Evolutionary conservation across 352 stramenopile species (phyloP), one percentile per base, ranked within the genome.

Genomic region (Globisporangium nagaii): DNA sequence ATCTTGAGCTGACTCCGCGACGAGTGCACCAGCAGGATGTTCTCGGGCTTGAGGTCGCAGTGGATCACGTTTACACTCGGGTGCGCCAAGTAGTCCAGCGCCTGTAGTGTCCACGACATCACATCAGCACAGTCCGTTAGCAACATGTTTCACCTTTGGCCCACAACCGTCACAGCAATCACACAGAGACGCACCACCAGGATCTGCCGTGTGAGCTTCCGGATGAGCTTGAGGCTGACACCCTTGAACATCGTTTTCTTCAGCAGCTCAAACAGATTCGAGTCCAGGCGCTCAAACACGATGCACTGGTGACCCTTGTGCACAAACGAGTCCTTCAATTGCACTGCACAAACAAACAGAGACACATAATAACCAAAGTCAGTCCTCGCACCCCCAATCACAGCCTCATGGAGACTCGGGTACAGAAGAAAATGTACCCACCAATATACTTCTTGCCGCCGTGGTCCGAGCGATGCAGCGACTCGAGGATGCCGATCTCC

Each of bases 31-130:
- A 99, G 68, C 55, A 99, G 61, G 56, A 99, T 98, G 69, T 99
- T 99, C 71, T 99, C 97, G 5, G 97, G 97, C 69, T 99, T 99
- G 22, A 99, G 77, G 78, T 99, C 97, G 71, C 96, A 99, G 71
- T 99, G 97, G 51, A 99, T 98, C 31, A 99, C 88, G 62, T 98
- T 95, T 19, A 99, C 87, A 47, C 94, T 86, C 0, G 83, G 79
- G 28, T 93, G 75, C 13, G 88, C 76, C 47, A 98, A 71, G 51
- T 95, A 98, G 30, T 87, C 74, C 27, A 98, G 69, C 4, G 75
- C 86, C 60, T 84, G 36, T 15, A 19, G 1, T n/a, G n/a, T n/a
- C n/a, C n/a, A n/a, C n/a, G n/a, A n/a, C n/a, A n/a, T n/a, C n/a
- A n/a, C n/a, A n/a, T n/a, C n/a, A n/a, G n/a, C n/a, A n/a, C n/a